Evolutionary conservation across 306 rosid genomes (phyloP).

Genomic region (Prunus padus): DNA sequence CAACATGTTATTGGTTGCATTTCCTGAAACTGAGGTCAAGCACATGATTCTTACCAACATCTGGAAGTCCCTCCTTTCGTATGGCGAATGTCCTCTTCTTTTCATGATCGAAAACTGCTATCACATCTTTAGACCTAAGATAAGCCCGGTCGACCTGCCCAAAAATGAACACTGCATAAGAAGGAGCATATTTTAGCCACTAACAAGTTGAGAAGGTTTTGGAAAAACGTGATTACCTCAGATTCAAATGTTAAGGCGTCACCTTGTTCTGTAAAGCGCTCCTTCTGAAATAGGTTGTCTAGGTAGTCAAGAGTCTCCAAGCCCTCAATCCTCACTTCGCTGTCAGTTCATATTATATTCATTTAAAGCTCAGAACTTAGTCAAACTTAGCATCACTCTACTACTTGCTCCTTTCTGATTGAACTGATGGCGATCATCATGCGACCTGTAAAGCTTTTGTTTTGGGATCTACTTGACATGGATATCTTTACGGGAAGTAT

Average conservation of each 20-base stretch:
- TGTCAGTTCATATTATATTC: conserved; percentile 30
- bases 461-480: too few species aligned
- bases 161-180: conserved; percentile 7
- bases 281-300: conserved; percentile 59
- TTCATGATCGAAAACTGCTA: conserved; percentile 84
- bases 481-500: too few species aligned
- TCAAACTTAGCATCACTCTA: background rate
- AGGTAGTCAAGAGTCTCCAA: conserved; percentile 86
- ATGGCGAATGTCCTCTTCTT: conserved; percentile 65
- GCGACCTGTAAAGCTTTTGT: too few species aligned
- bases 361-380: background rate
- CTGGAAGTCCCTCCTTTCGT: conserved; percentile 79
- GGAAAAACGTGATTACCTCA: conserved; percentile 49
- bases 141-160: conserved; percentile 86
- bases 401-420: too few species aligned
- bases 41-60: conserved; percentile 54
- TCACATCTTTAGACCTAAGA: conserved; percentile 44
- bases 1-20: background rate
- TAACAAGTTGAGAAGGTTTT: background rate
- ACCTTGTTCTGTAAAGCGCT: conserved; percentile 95
- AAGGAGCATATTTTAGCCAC: background rate
- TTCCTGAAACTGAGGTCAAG: background rate
- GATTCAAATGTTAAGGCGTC: conserved; percentile 87
- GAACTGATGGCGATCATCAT: too few species aligned
- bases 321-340: conserved; percentile 96